A percentile compares a stretch with the other conserved stretches of the same genome.
Conservation (phyloP, 2,329 filamentous ascomycete species). For the Trematosphaeria pertusa region DNA sequence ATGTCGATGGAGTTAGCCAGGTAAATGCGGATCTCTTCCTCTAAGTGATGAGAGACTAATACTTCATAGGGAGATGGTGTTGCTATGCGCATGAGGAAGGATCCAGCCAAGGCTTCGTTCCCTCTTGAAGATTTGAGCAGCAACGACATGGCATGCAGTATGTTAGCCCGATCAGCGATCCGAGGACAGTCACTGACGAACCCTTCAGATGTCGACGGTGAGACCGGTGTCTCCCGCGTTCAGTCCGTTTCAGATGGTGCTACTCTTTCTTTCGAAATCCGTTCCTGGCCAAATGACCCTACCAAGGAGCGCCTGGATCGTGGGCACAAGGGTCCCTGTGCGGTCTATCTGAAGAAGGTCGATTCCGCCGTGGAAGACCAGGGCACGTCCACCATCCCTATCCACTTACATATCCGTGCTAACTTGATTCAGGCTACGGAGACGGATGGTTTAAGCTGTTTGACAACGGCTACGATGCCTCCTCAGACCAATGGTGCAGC, state of each 20-base stretch:
- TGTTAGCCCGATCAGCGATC: conserved; percentile 26
- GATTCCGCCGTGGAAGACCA: conserved; percentile 61
- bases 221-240: conserved; percentile 56
- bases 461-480: conserved; percentile 69
- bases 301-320: conserved; percentile 64
- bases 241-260: conserved; percentile 58
- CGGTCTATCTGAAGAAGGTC: conserved; percentile 77
- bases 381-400: conserved; percentile 30
- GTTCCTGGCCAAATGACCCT: conserved; percentile 64
- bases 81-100: conserved; percentile 71
- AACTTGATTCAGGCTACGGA: conserved; percentile 51
- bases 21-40: conserved; percentile 21
- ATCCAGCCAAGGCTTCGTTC: conserved; percentile 59
- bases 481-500: conserved; percentile 69
- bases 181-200: conserved; percentile 17
- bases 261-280: conserved; percentile 71
- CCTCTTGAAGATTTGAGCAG: conserved; percentile 66
- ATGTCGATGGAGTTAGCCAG: conserved; percentile 40
- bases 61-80: conserved; percentile 69
- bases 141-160: conserved; percentile 75
- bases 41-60: conserved; percentile 24
- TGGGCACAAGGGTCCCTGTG: conserved; percentile 72
- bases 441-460: conserved; percentile 82
- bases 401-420: conserved; percentile 1
- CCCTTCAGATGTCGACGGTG: conserved; percentile 55